Evolutionary conservation across 768 basidiomycete species (phyloP).

Genomic region (Russula ochroleuca): DNA sequence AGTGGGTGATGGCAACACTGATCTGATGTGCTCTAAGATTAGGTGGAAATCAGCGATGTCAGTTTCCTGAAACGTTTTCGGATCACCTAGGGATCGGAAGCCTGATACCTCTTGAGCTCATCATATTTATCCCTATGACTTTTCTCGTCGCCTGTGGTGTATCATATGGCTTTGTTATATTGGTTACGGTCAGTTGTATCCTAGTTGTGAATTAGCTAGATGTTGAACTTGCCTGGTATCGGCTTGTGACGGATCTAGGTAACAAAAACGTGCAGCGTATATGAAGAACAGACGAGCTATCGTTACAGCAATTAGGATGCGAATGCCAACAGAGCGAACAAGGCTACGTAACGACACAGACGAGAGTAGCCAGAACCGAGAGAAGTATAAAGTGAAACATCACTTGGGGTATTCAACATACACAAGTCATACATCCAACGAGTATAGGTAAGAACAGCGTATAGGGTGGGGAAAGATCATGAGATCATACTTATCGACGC

Average conservation of each 20-base stretch:
- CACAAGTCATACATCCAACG: slow-evolving; percentile 11
- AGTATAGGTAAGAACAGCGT: not conserved
- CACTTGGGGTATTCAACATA: slow-evolving; percentile 23
- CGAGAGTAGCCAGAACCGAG: slow-evolving; percentile 4
- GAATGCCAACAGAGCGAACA: slow-evolving; percentile 3
- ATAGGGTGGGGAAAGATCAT: slow-evolving; percentile 6
- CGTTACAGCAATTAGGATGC: slow-evolving; percentile 20
- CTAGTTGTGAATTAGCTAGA: slow-evolving; percentile 7
- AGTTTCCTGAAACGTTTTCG: not conserved
- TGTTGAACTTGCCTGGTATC: slow-evolving; percentile 11
- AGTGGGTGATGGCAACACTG: not conserved
- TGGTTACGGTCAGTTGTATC: slow-evolving; percentile 12
- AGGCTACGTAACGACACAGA: slow-evolving; percentile 10
- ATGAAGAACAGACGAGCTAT: slow-evolving; percentile 24
- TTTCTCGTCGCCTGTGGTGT: not conserved
- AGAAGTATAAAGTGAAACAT: slow-evolving; percentile 1
- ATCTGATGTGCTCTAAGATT: not conserved
- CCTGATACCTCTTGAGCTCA: not conserved
- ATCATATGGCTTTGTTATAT: slow-evolving; percentile 2
- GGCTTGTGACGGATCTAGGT: slow-evolving; percentile 15
- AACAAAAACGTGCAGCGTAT: slow-evolving; percentile 15
- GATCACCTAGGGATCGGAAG: not conserved
- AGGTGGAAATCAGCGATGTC: not conserved
- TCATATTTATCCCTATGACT: not conserved
- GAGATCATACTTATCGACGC: slow-evolving; percentile 33